These are phyloP conservation scores for Nemania sp. DNA, from an alignment of 2,329 filamentous ascomycete species.

Conservation along the genomic window DNA sequence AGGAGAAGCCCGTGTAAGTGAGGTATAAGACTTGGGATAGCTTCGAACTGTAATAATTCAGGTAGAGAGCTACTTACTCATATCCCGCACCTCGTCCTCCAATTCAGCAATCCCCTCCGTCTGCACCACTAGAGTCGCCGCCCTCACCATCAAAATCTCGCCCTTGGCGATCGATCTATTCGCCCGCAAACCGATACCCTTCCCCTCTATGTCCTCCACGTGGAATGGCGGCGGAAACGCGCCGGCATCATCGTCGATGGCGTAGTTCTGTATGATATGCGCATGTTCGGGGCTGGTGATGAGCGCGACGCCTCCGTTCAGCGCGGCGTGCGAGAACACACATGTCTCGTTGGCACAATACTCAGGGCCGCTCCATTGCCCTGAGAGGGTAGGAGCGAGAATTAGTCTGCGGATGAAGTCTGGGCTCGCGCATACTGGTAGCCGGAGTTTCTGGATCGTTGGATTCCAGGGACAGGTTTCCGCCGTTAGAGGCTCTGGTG, in stretches of 20 bases:
- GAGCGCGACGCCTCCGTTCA: conserved; percentile 45
- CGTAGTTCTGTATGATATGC: conserved; percentile 36
- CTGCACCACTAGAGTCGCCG: conserved; percentile 51
- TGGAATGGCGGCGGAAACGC: conserved; percentile 46
- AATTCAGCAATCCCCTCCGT: conserved; percentile 37
- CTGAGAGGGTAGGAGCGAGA: neutral
- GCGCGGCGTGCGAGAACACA: conserved; percentile 41
- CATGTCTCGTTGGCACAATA: conserved; percentile 47
- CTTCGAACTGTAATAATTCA: neutral
- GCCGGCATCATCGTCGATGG: conserved; percentile 8
- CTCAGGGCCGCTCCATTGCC: conserved; percentile 43
- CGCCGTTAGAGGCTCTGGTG: neutral
- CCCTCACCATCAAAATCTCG: conserved; percentile 52
- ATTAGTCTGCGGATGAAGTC: conserved; percentile 20
- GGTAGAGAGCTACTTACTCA: conserved; percentile 22
- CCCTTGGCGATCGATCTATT: conserved; percentile 52
- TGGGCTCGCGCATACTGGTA: conserved; percentile 36
- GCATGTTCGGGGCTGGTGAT: conserved; percentile 45
- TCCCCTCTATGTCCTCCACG: conserved; percentile 49
- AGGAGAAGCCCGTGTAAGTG: neutral
- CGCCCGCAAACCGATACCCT: conserved; percentile 54
- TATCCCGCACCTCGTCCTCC: conserved; percentile 38
- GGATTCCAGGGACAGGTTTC: conserved; percentile 42
- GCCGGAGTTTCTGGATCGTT: conserved; percentile 24
- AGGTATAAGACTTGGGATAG: neutral